These are phyloP conservation scores for Alternaria sp. DNA, from an alignment of 2,329 filamentous ascomycete species.

Conservation along the genomic window DNA sequence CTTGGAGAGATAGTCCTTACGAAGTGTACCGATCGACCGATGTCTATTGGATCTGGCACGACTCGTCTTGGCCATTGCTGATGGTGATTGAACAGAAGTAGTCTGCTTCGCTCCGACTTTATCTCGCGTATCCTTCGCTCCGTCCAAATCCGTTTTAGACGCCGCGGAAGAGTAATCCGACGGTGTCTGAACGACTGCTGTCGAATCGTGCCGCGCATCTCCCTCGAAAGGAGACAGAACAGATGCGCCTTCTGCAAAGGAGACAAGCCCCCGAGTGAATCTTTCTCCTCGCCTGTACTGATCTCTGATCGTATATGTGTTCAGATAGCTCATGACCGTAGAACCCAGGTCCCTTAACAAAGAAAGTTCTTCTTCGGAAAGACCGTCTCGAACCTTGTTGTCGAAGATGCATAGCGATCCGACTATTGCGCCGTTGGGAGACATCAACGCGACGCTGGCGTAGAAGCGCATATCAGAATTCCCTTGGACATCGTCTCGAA, in stretches of 20 bases:
- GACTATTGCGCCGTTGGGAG: conserved; percentile 29
- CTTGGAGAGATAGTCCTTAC: background rate
- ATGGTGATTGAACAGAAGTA: background rate
- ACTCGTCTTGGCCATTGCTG: background rate
- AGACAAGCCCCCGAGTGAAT: conserved; percentile 40
- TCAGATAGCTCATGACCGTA: conserved; percentile 34
- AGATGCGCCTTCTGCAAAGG: conserved; percentile 39
- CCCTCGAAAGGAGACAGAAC: conserved; percentile 23
- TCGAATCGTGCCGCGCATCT: background rate
- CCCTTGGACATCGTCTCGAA: background rate
- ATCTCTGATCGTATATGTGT: conserved; percentile 35
- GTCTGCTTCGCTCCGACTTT: background rate
- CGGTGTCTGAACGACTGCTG: background rate
- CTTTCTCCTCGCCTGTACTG: conserved; percentile 34
- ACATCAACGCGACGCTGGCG: conserved; percentile 36
- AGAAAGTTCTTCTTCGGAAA: conserved; percentile 17
- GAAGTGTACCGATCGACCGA: conserved; percentile 25
- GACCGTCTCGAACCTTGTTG: conserved; percentile 19
- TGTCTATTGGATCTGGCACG: conserved; percentile 16
- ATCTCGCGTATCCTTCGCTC: background rate
- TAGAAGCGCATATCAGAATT: conserved; percentile 26
- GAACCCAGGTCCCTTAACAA: conserved; percentile 32
- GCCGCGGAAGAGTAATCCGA: background rate
- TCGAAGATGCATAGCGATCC: conserved; percentile 36
- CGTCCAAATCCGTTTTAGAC: background rate